phyloP scores from a whole-genome alignment of 164 flowering plant species.

The Taxillus chinensis region DNA sequence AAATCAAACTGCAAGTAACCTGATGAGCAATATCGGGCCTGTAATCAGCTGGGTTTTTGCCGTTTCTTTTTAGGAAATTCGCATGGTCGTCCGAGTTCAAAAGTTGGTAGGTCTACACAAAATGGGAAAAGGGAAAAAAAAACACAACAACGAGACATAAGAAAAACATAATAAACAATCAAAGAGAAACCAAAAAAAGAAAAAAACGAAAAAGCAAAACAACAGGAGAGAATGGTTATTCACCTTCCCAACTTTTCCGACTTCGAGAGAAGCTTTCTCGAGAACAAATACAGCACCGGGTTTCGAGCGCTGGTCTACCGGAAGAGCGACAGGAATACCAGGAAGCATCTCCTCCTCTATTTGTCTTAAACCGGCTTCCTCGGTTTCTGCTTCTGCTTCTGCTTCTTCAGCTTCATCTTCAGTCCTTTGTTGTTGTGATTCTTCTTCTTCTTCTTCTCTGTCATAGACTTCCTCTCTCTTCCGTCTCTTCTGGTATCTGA shows the following conservation, averaged over 20 bases:
- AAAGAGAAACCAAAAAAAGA: neutral
- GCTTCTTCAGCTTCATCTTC: neutral
- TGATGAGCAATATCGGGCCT: constrained; percentile 87
- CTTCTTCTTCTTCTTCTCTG: constrained; percentile 14
- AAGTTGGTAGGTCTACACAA: constrained; percentile 40
- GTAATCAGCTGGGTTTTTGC: constrained; percentile 64
- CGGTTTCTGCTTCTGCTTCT: constrained; percentile 2
- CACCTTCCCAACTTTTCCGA: constrained; percentile 91
- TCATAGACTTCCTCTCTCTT: constrained; percentile 27
- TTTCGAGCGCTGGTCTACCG: constrained; percentile 15
- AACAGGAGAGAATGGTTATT: neutral
- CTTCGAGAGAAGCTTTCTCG: constrained; percentile 78
- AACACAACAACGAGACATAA: neutral
- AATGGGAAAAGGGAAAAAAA: neutral
- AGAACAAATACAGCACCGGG: constrained; percentile 61
- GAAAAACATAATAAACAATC: neutral
- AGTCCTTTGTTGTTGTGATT: neutral
- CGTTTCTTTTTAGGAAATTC: constrained; percentile 50
- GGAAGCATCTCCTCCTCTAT: constrained; percentile 28
- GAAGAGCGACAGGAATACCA: constrained; percentile 42
- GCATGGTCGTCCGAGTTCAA: constrained; percentile 80
- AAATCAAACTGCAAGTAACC: constrained; percentile 29
- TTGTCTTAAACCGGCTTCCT: constrained; percentile 11
- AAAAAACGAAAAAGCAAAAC: neutral
- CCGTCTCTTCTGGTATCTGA: constrained; percentile 50